Evolutionary conservation across 345 rosid species (phyloP), one percentile per base, ranked within the genome.

Genomic region (Rhodamnia argentea): DNA sequence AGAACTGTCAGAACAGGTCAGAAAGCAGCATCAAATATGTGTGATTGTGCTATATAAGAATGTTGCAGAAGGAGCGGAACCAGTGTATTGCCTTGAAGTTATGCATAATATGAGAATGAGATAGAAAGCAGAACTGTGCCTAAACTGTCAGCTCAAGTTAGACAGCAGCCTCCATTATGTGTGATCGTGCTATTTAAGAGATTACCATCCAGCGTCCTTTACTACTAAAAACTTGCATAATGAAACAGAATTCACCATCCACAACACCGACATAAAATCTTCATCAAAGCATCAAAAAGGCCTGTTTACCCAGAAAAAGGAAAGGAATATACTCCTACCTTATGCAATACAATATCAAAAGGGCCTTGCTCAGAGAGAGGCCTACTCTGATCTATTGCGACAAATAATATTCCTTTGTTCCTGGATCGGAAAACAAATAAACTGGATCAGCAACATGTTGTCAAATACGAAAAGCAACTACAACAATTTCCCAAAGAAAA

Each of bases 321-420:
- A 47, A 70, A 23, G 78, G 60, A 82, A 5, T 22, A 53, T 15
- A 70, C 47, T 16, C 89, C 37, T 87, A 95, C 98, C 98, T 95
- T 95, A 53, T 95, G 96, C 90, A 95, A 86, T 55, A 95, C 94
- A 87, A 95, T 91, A 87, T 95, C 98, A 86, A 95, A 95, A 88
- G 96, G 98, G 52, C 98, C 98, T 88, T 95, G 97, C 58, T 95
- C 97, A n/a, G 94, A 91, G 83, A 94, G 96, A 26, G 97, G 91
- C 85, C 90, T 90, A 86, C 84, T 91, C 85, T 90, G 96, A 91
- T 94, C 97, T 84, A 95, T 95, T 11, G 96, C 94, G 81, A 95
- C 95, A 92, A 95, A 95, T 24, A 89, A 82, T 76, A 95, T 95
- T 82, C 97, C 97, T 26, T 87, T 87, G 47, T 83, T 87, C 83